These are phyloP conservation scores for Pseudopyrenochaeta lycopersici DNA, from an alignment of 2,329 filamentous ascomycete genomes.

Conservation along the genomic window DNA sequence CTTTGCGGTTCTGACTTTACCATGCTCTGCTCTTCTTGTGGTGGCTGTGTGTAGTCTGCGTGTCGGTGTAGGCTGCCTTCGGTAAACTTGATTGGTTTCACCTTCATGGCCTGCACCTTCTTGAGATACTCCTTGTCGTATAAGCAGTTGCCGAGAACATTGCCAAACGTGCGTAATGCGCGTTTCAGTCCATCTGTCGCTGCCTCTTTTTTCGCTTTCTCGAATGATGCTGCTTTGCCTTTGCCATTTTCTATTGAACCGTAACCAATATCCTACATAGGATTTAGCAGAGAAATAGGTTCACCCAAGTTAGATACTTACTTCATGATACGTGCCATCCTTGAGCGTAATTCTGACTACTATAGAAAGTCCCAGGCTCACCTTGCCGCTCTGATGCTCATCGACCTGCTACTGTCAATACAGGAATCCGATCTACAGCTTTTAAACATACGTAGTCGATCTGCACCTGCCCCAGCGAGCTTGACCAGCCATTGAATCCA, in stretches of 20 bases:
- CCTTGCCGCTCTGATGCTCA: constrained; percentile 80
- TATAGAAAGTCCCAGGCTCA: constrained; percentile 87
- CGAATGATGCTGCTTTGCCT: constrained; percentile 93
- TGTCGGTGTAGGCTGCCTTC: constrained; percentile 84
- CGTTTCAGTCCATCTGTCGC: constrained; percentile 94
- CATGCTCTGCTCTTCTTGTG: constrained; percentile 41
- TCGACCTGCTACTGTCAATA: constrained; percentile 66
- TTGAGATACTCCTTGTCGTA: constrained; percentile 95
- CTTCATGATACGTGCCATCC: constrained; percentile 95
- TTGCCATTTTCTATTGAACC: constrained; percentile 96
- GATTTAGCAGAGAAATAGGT: constrained; percentile 10
- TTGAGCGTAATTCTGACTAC: constrained; percentile 88
- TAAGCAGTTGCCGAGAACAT: constrained; percentile 96
- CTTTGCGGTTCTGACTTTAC: constrained; percentile 39
- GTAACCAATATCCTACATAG: constrained; percentile 83
- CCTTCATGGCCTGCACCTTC: constrained; percentile 90
- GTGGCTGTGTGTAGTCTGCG: constrained; percentile 69
- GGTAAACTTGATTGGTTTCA: constrained; percentile 78
- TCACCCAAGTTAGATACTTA: constrained; percentile 29
- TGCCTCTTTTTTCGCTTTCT: constrained; percentile 98
- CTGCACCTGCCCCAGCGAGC: constrained; percentile 91
- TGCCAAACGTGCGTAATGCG: constrained; percentile 89
- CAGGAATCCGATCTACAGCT: neutral
- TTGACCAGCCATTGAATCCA: constrained; percentile 98
- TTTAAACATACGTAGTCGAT: constrained; percentile 79